phyloP scores from a whole-genome alignment of 352 stramenopile genomes.

The Pythium aristosporum region DNA sequence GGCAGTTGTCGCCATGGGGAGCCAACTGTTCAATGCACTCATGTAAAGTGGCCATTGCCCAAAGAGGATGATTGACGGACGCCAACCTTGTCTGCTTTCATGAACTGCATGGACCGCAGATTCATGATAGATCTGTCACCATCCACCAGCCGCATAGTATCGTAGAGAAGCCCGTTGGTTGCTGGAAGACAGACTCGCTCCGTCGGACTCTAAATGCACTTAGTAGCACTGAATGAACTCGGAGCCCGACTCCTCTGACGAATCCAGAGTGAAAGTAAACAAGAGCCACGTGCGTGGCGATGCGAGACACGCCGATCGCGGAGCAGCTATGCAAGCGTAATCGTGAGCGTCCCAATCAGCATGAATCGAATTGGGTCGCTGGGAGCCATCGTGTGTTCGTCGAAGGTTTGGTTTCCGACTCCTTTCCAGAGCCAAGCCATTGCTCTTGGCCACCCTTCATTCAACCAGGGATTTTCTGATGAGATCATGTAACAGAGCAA shows the following conservation, averaged over 20 bases:
- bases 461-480: too few species aligned
- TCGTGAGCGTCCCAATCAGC: background rate
- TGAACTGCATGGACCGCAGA: too few species aligned
- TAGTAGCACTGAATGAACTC: too few species aligned
- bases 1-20: background rate
- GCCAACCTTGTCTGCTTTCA: too few species aligned
- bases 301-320: background rate
- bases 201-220: too few species aligned
- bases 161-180: too few species aligned
- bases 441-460: background rate
- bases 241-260: too few species aligned
- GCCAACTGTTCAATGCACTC: background rate
- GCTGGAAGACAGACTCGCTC: too few species aligned
- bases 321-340: background rate
- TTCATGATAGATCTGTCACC: too few species aligned
- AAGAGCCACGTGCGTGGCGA: background rate
- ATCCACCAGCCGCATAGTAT: too few species aligned
- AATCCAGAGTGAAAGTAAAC: too few species aligned
- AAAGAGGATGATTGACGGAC: background rate
- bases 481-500: background rate
- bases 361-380: background rate
- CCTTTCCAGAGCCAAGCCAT: background rate
- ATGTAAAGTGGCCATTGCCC: too few species aligned
- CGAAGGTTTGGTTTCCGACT: background rate
- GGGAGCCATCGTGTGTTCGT: background rate